Base-by-base conservation (phyloP, 2,329 filamentous ascomycete genomes). In the Colletotrichum orbiculare region DNA sequence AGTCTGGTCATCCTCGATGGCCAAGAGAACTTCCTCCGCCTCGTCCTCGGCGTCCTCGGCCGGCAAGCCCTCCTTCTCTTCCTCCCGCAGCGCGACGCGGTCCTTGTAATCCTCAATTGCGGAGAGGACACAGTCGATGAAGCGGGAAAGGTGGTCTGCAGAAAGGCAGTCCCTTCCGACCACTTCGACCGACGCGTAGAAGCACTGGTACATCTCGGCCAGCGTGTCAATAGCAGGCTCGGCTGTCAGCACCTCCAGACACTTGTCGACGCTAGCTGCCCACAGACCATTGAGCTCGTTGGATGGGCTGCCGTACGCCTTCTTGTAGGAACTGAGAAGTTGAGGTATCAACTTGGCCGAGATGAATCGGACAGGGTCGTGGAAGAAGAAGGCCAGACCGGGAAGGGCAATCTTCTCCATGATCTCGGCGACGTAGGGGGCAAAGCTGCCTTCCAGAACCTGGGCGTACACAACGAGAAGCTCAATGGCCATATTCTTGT, bases 401-500 rank as follows among this genome's bases (percentile, higher is more conserved):
- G 96, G 95, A 25, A 99, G 83, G 2, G 94, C 95, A 74, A 99
- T 96, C 80, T 96, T 96, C 77, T 97, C 93, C 91, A 98, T 96
- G 64, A 97, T 96, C 66, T 97, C 91, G 48, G 90, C 85, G 56
- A 97, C 95, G 70, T 96, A 98, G 1, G 92, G 93, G 58, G 96
- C 94, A 75, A 99, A 99, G 37, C 92, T 88, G 25, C 86, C 93
- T 76, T 97, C 93, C n/a, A 99, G 86, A 34, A 97, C 94, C 76
- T 97, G 94, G 2, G 96, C 95, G 74, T 99, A 99, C 67, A 99
- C 95, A 50, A 97, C 94, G 66, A 99, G 91, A 57, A 99, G 88
- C 79, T 99, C 96, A 69, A 99, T 98, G n/a, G 96, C 96, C 87
- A 97, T 97, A 78, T 98, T 94, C 83, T 99, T 99, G 80, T 99